Evolutionary conservation across 352 stramenopile genomes (phyloP).

Genomic region (Globisporangium emineosum): DNA sequence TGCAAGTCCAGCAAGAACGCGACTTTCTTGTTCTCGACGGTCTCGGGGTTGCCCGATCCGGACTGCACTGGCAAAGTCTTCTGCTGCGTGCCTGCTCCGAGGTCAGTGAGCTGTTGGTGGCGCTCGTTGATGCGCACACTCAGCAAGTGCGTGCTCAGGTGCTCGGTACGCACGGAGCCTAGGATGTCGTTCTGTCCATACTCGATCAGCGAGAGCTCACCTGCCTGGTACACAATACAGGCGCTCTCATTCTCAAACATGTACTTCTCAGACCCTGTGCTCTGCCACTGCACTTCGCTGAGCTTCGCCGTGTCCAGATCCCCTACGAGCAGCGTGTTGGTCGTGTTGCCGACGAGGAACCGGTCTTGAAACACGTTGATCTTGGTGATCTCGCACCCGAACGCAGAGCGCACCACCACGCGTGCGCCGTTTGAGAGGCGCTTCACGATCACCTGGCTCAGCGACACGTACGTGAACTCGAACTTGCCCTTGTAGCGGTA

Average conservation of each 20-base stretch:
- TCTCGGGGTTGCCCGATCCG: slow-evolving; percentile 18
- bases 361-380: slow-evolving; percentile 95
- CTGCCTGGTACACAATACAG: slow-evolving; percentile 90
- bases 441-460: slow-evolving; percentile 94
- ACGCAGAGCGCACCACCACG: slow-evolving; percentile 87
- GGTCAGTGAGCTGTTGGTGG: slow-evolving; percentile 23
- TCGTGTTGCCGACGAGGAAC: slow-evolving; percentile 90
- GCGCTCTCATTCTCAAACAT: slow-evolving; percentile 92
- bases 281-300: slow-evolving; percentile 91
- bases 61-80: slow-evolving; percentile 20
- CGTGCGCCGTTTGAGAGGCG: slow-evolving; percentile 77
- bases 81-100: slow-evolving; percentile 22
- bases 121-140: slow-evolving; percentile 93
- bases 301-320: slow-evolving; percentile 91
- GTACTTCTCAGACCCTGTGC: slow-evolving; percentile 89
- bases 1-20: slow-evolving; percentile 92
- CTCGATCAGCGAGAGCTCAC: slow-evolving; percentile 92
- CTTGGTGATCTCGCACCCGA: slow-evolving; percentile 92
- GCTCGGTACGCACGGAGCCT: slow-evolving; percentile 88
- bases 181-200: slow-evolving; percentile 93
- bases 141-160: slow-evolving; percentile 90
- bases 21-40: slow-evolving; percentile 91
- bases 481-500: slow-evolving; percentile 94
- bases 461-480: slow-evolving; percentile 94
- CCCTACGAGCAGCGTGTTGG: slow-evolving; percentile 89